Evolutionary conservation across 2,329 filamentous ascomycete genomes (phyloP).

Genomic region (Raffaelea albimanens): DNA sequence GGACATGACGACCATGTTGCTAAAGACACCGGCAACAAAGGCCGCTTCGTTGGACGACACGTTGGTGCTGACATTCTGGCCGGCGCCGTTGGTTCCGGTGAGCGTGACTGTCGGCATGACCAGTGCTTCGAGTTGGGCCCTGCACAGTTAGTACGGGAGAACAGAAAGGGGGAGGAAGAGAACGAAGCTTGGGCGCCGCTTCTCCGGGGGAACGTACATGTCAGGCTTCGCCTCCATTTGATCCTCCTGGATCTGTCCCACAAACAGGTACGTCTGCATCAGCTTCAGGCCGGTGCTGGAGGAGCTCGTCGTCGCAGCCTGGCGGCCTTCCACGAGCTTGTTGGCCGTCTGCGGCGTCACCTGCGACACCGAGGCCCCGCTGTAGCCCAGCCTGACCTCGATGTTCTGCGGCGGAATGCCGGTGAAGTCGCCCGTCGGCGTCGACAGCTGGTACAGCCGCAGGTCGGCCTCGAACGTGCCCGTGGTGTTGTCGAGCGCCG

Average conservation of each 20-base stretch:
- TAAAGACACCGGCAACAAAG: constrained; percentile 64
- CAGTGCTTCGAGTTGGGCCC: constrained; percentile 49
- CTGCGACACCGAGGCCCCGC: constrained; percentile 41
- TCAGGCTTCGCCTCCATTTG: constrained; percentile 46
- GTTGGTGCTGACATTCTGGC: constrained; percentile 47
- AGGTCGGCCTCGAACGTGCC: constrained; percentile 71
- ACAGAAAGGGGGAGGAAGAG: background rate
- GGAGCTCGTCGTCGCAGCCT: constrained; percentile 2
- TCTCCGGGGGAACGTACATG: constrained; percentile 56
- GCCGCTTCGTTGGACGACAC: constrained; percentile 61
- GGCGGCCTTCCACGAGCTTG: constrained; percentile 15
- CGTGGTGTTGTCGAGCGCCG: constrained; percentile 54
- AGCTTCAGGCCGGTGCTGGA: constrained; percentile 24
- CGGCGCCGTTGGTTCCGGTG: constrained; percentile 42
- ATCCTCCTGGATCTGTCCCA: constrained; percentile 55
- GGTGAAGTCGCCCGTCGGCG: constrained; percentile 43
- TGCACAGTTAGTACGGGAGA: constrained; percentile 17
- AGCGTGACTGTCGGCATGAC: constrained; percentile 62
- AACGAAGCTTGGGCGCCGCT: background rate
- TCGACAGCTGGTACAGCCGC: constrained; percentile 60
- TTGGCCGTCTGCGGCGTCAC: constrained; percentile 21
- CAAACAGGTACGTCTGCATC: constrained; percentile 57
- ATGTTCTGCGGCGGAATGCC: constrained; percentile 43
- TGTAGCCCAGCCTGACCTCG: constrained; percentile 44
- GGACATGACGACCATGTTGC: constrained; percentile 44